Evolutionary conservation across 2,329 filamentous ascomycete species (phyloP).

Genomic region (Xylaria multiplex): DNA sequence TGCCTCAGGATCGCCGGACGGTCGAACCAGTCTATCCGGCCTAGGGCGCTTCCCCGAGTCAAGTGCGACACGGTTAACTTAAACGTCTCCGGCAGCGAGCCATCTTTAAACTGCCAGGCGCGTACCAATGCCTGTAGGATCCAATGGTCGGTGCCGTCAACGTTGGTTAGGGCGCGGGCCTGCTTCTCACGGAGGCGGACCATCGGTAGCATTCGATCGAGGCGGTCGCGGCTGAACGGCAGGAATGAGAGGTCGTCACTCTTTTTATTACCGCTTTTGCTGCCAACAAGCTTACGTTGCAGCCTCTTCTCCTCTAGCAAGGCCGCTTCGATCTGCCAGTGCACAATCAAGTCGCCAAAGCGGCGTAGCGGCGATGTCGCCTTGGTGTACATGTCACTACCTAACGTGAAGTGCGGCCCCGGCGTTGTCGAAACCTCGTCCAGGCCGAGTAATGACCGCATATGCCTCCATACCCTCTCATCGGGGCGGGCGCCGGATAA

Average conservation of each 20-base stretch:
- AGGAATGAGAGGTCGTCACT: constrained; percentile 50
- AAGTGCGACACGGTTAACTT: constrained; percentile 58
- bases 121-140: constrained; percentile 69
- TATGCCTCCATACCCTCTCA: constrained; percentile 47
- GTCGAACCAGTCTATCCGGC: constrained; percentile 63
- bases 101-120: constrained; percentile 66
- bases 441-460: constrained; percentile 58
- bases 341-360: constrained; percentile 69
- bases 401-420: constrained; percentile 66
- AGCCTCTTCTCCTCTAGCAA: constrained; percentile 57
- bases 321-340: constrained; percentile 73
- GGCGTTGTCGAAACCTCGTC: constrained; percentile 64
- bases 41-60: constrained; percentile 50
- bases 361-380: constrained; percentile 74
- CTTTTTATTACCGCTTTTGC: constrained; percentile 35
- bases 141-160: constrained; percentile 62
- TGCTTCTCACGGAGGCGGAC: constrained; percentile 65
- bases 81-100: constrained; percentile 59
- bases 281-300: constrained; percentile 51
- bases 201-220: constrained; percentile 60
- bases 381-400: constrained; percentile 69
- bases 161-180: constrained; percentile 55
- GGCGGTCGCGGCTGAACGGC: constrained; percentile 56
- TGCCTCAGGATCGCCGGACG: constrained; percentile 55
- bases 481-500: constrained; percentile 49